Evolutionary conservation across 371 early-diverging fungal species (phyloP), one percentile per base, ranked within the genome.

Genomic region (Actinomucor elegans): DNA sequence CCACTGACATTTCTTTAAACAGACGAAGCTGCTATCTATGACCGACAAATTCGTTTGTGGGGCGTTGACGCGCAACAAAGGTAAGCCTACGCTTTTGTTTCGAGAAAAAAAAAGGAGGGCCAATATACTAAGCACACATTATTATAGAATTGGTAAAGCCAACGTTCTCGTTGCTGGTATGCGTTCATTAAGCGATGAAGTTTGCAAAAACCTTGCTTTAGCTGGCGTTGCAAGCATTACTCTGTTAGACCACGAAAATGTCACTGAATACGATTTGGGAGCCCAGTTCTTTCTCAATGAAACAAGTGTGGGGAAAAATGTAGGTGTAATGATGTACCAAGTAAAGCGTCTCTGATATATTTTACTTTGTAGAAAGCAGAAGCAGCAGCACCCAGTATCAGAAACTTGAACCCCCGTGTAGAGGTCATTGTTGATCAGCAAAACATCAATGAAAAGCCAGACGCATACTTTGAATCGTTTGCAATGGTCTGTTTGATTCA

Each of bases 11-110:
- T 7, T 26, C 14, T 24, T 17, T 48, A 14, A 41, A 45, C 31
- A 83, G 97, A 94, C 48, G 97, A 96, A 61, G 90, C 89, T 9
- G 90, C 85, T 20, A 81, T 95, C 20, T 97, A 97, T 54, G 97
- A 97, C 75, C 81, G 97, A 14, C 97, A 97, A 77, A 96, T 97
- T 61, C 82, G 97, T 34, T 74, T 97, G 17, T 97, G 96, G 96
- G 97, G 97, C 8, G 58, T 93, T 52, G 94, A 94, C 44, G 93
- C 95, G 8, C 97, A 97, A 62, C 82, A 85, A 66, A 75, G 88
- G 93, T 89, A 79, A 59, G 20, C 14, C 21, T 5, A 42, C 18
- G 0, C 9, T 36, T 31, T 36, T 15, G 6, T 23, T 18, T 17
- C 20, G 20, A 20, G 9, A 10, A 28, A 15, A 7, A 48, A 28